A percentile compares a stretch with the other conserved stretches of the same genome.
phyloP scores from a whole-genome alignment of 192 early-diverging fungal species.

The Backusella liffmaniae region DNA sequence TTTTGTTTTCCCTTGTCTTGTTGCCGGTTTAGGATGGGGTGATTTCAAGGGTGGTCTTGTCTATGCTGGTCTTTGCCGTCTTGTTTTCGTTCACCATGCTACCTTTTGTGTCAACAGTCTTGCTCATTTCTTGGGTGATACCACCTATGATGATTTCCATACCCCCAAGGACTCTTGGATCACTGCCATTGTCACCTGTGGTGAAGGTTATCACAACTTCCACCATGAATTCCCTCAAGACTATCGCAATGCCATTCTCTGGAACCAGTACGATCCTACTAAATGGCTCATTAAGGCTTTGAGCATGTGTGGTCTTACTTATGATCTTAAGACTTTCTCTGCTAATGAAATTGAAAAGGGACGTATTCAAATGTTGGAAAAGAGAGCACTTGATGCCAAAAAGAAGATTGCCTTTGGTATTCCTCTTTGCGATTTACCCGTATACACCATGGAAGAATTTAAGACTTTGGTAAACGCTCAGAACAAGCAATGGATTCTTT shows the following conservation, averaged over 20 bases:
- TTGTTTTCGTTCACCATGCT: conserved; percentile 83
- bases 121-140: conserved; percentile 75
- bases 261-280: conserved; percentile 82
- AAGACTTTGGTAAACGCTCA: conserved; percentile 61
- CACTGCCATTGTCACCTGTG: conserved; percentile 75
- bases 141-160: conserved; percentile 77
- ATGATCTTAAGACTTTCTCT: conserved; percentile 74
- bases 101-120: conserved; percentile 89
- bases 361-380: conserved; percentile 74
- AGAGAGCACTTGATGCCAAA: conserved; percentile 63
- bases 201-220: conserved; percentile 87
- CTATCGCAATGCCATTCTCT: conserved; percentile 80
- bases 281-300: conserved; percentile 76
- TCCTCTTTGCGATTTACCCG: conserved; percentile 65
- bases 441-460: conserved; percentile 65
- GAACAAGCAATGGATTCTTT: conserved; percentile 73
- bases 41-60: conserved; percentile 81
- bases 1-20: conserved; percentile 74
- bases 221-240: conserved; percentile 88
- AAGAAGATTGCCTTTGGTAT: conserved; percentile 70
- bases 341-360: conserved; percentile 82
- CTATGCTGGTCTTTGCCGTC: conserved; percentile 70
- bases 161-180: conserved; percentile 82
- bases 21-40: conserved; percentile 83
- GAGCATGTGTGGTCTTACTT: conserved; percentile 62